Conservation (phyloP, 352 stramenopile species). For the Phytophthora boehmeriae region DNA sequence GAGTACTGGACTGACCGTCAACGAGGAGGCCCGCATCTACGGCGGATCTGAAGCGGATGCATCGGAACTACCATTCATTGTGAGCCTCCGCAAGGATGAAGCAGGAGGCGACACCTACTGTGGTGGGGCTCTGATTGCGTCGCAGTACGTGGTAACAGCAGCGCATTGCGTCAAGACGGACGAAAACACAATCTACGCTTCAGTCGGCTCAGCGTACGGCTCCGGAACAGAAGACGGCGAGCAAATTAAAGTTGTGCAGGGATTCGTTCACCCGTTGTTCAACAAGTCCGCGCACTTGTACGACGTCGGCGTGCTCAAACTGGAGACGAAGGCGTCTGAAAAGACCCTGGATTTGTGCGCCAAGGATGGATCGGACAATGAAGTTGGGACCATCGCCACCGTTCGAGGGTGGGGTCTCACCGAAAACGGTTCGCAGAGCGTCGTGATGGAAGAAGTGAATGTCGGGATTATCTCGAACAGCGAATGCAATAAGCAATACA, state of each 20-base stretch:
- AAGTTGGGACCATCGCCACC: conserved; percentile 54
- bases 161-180: conserved; percentile 69
- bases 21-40: conserved; percentile 63
- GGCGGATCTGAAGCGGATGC: conserved; percentile 60
- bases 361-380: conserved; percentile 54
- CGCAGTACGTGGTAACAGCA: conserved; percentile 74
- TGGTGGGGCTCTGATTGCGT: conserved; percentile 64
- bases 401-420: conserved; percentile 70
- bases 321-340: conserved; percentile 44
- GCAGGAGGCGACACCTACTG: conserved; percentile 56
- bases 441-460: conserved; percentile 58
- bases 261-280: conserved; percentile 61
- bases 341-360: conserved; percentile 39
- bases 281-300: conserved; percentile 54
- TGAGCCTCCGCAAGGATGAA: conserved; percentile 53
- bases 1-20: conserved; percentile 32
- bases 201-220: conserved; percentile 52
- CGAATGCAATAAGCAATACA: conserved; percentile 64
- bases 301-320: conserved; percentile 65
- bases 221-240: conserved; percentile 49
- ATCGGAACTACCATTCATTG: conserved; percentile 56
- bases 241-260: conserved; percentile 50
- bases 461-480: conserved; percentile 61
- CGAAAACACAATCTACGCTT: conserved; percentile 48
- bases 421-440: conserved; percentile 43